Percentiles rank a stretch among this genome's conserved stretches.
phyloP scores from a whole-genome alignment of 1,139 yeast species.

The Saccharomyces hybrid region DNA sequence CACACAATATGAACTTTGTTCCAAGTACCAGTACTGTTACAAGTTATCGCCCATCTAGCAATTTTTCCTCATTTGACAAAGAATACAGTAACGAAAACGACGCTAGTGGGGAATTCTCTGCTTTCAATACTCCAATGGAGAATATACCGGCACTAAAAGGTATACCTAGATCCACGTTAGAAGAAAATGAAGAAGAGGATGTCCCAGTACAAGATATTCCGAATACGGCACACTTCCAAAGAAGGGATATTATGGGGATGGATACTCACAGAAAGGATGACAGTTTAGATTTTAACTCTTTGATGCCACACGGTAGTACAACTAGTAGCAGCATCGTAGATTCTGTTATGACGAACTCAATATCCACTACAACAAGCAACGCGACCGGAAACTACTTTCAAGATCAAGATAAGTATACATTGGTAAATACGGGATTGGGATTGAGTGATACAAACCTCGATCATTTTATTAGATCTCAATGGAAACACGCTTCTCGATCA shows the following conservation, averaged over 20 bases:
- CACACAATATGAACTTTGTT: neutral
- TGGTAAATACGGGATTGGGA: slow-evolving; percentile 10
- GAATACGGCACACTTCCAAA: neutral
- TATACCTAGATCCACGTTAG: slow-evolving; percentile 14
- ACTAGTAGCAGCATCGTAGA: slow-evolving; percentile 23
- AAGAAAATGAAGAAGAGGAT: slow-evolving; percentile 15
- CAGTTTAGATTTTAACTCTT: neutral
- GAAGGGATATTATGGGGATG: neutral
- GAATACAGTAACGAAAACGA: neutral
- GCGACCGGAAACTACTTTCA: slow-evolving; percentile 6
- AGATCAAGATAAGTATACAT: slow-evolving; percentile 10
- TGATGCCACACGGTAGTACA: slow-evolving; percentile 16
- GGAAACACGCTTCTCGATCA: slow-evolving; percentile 1
- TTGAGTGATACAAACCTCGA: slow-evolving; percentile 8
- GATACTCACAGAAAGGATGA: slow-evolving; percentile 4
- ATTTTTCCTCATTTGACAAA: slow-evolving; percentile 1
- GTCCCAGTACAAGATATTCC: neutral
- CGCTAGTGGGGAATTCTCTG: neutral
- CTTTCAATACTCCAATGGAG: slow-evolving; percentile 5
- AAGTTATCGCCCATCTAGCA: slow-evolving; percentile 3
- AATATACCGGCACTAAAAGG: slow-evolving; percentile 13
- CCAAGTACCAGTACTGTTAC: neutral
- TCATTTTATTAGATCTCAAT: slow-evolving; percentile 2
- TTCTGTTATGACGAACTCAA: slow-evolving; percentile 21
- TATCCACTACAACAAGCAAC: slow-evolving; percentile 15